These are phyloP conservation scores for Papilionanthe hybrid DNA, from an alignment of 116 monocot genomes.

Conservation along the genomic window DNA sequence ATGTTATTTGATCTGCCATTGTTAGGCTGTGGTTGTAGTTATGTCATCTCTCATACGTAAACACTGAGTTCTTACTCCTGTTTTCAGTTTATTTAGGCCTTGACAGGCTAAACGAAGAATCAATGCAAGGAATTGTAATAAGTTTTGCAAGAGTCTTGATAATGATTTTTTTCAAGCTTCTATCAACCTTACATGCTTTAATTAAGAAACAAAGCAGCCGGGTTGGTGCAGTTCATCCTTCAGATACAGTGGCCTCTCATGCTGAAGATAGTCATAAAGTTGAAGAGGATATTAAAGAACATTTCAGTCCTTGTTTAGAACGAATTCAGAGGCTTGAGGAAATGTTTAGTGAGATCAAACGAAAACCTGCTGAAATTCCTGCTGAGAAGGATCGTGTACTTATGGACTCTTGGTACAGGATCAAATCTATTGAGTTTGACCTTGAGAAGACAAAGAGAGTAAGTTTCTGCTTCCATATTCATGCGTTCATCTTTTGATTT, in stretches of 20 bases:
- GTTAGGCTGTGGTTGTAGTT: background rate
- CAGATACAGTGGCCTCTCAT: slow-evolving; percentile 3
- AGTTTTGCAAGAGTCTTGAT: slow-evolving; percentile 11
- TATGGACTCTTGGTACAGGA: slow-evolving; percentile 53
- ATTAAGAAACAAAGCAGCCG: background rate
- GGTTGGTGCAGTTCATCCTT: slow-evolving; percentile 11
- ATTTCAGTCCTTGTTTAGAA: slow-evolving; percentile 46
- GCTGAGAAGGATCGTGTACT: slow-evolving; percentile 44
- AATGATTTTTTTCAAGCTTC: slow-evolving; percentile 14
- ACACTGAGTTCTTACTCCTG: background rate
- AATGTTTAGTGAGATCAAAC: slow-evolving; percentile 30
- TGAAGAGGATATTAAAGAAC: slow-evolving; percentile 19
- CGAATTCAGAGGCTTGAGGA: slow-evolving; percentile 44
- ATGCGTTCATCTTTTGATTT: background rate
- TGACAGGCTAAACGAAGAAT: background rate
- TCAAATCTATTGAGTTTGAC: slow-evolving; percentile 52
- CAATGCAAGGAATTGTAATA: slow-evolving; percentile 5
- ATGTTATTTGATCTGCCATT: background rate
- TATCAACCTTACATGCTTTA: slow-evolving; percentile 6
- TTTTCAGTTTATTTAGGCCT: slow-evolving; percentile 10
- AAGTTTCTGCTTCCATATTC: slow-evolving; percentile 8
- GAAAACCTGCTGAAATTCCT: slow-evolving; percentile 46
- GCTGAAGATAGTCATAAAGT: slow-evolving; percentile 1
- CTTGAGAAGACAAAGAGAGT: slow-evolving; percentile 60
- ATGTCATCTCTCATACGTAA: background rate